Evolutionary conservation across 2,329 filamentous ascomycete species (phyloP).

Genomic region (Clathrospora elynae): DNA sequence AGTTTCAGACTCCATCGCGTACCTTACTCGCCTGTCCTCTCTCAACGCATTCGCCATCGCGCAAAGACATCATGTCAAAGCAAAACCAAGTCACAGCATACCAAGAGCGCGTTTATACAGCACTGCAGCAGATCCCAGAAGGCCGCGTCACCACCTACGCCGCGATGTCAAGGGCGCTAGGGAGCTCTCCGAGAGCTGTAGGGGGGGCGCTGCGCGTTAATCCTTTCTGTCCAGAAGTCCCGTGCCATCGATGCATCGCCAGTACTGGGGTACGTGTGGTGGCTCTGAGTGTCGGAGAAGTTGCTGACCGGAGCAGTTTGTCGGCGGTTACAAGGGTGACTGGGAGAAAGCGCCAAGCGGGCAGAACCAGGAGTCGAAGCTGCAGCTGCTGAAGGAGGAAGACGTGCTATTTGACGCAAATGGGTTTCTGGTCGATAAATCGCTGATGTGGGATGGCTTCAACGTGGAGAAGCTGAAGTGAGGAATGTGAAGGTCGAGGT

Average conservation of each 20-base stretch:
- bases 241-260: conserved; percentile 80
- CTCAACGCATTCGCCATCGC: not conserved
- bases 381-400: conserved; percentile 64
- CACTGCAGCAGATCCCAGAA: conserved; percentile 76
- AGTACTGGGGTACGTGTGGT: conserved; percentile 63
- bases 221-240: conserved; percentile 80
- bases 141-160: conserved; percentile 81
- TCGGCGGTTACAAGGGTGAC: conserved; percentile 74
- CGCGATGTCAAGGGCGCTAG: conserved; percentile 68
- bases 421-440: conserved; percentile 62
- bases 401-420: conserved; percentile 67
- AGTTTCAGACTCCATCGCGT: too few relatives aligned
- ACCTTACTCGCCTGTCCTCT: conserved; percentile 1
- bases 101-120: conserved; percentile 64
- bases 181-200: conserved; percentile 75
- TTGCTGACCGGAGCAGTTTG: conserved; percentile 32
- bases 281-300: too few relatives aligned
- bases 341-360: conserved; percentile 66
- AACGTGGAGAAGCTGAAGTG: conserved; percentile 30
- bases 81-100: conserved; percentile 42
- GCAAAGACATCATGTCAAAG: conserved; percentile 21
- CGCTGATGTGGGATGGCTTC: conserved; percentile 54
- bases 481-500: conserved; percentile 3
- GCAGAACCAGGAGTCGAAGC: conserved; percentile 68
- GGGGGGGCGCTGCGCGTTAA: conserved; percentile 78